These are phyloP conservation scores for Myxozyma neotropica DNA, from an alignment of 805 yeast genomes.

Conservation along the genomic window DNA sequence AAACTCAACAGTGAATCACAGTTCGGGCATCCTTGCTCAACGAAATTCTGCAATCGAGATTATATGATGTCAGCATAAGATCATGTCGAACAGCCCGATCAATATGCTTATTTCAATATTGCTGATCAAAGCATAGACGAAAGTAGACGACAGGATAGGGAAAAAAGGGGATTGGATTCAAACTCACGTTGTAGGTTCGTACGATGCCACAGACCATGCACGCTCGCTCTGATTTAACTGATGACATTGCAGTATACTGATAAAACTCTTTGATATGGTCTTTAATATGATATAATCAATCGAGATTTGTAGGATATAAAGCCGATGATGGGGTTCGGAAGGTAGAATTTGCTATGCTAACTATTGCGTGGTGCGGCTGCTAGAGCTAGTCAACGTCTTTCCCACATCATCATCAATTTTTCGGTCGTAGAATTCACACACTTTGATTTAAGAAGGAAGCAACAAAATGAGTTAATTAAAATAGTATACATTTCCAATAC, in stretches of 20 bases:
- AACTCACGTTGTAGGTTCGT: slow-evolving; percentile 67
- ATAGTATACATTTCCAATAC: not conserved
- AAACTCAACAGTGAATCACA: slow-evolving; percentile 86
- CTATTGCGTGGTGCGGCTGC: not conserved
- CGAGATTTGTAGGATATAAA: too few species aligned
- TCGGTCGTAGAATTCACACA: too few species aligned
- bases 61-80: too few species aligned
- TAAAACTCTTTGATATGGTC: too few species aligned
- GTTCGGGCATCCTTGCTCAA: slow-evolving; percentile 90
- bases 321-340: too few species aligned
- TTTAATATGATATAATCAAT: too few species aligned
- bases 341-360: not conserved
- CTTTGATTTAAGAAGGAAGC: too few species aligned
- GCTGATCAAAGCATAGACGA: too few species aligned
- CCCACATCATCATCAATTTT: too few species aligned
- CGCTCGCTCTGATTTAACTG: slow-evolving; percentile 72
- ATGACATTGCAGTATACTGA: not conserved
- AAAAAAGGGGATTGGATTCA: not conserved
- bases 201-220: slow-evolving; percentile 96
- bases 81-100: too few species aligned
- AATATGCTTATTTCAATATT: not conserved
- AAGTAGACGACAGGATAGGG: too few species aligned
- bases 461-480: not conserved
- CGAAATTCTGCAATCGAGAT: slow-evolving; percentile 62
- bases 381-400: not conserved